Base-by-base conservation (phyloP, 2,329 filamentous ascomycete genomes). In the Diaporthe citri region DNA sequence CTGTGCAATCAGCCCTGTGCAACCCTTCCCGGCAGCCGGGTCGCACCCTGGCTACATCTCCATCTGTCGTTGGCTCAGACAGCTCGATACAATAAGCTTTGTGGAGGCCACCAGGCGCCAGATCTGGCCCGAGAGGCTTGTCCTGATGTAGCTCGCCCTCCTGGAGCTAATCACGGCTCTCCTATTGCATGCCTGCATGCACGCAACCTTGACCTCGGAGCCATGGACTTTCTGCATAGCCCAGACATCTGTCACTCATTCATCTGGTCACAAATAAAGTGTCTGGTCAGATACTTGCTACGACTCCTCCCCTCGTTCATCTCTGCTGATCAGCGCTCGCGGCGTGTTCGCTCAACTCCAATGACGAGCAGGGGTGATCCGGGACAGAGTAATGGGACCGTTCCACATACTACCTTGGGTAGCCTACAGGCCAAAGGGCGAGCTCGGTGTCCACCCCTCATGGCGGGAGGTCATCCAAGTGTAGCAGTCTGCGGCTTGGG, bases 1-100 rank as follows among this genome's bases (percentile, higher is more conserved):
- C 56, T 39, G 25, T 31, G 22, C 39, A 51, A 36, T 52, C 64
- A 67, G 64, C 64, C 64, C 64, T 67, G 64, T 67, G 64, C 17
- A 17, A 39, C 64, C 39, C 46, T 46, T 28, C 64, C 46, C 64
- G 34, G 31, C 64, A 39, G 46, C 64, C 22, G 34, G 64, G 64
- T 67, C 64, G 34, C 31, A 67, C 31, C 64, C 46, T 34, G 64
- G 64, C 31, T 7, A 9, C 5, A 52, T n/a, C 28, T 13, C 48
- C 31, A 39, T n/a, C 34, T 25, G 3, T 28, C 48, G 64, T 67
- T 52, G 46, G 64, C 64, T 28, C 31, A 12, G 6, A 36, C 31
- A 8, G 10, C 13, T 20, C 46, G 22, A 67, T 8, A 46, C 22
- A 31, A 48, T 31, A 67, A 67, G 64, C 64, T 67, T 67, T 67